Percentiles rank a stretch among this genome's conserved stretches.
Conservation (phyloP, 2,329 filamentous ascomycete species). For the Venturia pyrina region DNA sequence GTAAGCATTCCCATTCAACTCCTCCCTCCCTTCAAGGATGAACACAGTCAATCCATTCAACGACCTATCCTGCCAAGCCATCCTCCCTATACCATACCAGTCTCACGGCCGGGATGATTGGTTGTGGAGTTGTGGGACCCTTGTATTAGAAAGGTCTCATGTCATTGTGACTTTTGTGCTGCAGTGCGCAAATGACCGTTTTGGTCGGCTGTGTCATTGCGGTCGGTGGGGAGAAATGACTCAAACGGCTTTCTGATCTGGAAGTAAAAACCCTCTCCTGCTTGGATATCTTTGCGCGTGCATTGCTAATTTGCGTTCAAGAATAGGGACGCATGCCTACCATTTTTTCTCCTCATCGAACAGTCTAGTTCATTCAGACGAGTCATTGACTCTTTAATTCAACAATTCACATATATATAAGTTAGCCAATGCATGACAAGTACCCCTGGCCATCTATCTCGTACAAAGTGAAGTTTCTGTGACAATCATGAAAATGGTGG, state of each 20-base stretch:
- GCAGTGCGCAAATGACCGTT: slow-evolving; percentile 2
- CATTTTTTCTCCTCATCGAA: too few species aligned
- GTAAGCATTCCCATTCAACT: not conserved
- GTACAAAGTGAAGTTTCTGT: too few species aligned
- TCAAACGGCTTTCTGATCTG: slow-evolving; percentile 11
- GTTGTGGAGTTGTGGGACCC: slow-evolving; percentile 13
- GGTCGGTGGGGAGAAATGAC: slow-evolving; percentile 12
- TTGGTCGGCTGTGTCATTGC: slow-evolving; percentile 3
- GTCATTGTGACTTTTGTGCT: slow-evolving; percentile 10
- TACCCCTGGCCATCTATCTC: too few species aligned
- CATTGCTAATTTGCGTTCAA: not conserved
- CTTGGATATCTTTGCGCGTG: not conserved
- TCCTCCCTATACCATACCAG: slow-evolving; percentile 13
- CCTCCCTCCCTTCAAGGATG: slow-evolving; percentile 4
- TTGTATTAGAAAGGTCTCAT: not conserved
- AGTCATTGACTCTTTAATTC: too few species aligned
- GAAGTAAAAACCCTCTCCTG: not conserved
- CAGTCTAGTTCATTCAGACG: too few species aligned
- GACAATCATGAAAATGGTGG: too few species aligned
- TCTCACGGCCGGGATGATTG: slow-evolving; percentile 12
- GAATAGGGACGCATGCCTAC: not conserved
- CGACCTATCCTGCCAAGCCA: slow-evolving; percentile 12
- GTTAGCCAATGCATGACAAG: too few species aligned
- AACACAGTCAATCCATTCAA: slow-evolving; percentile 14
- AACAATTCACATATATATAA: too few species aligned